Percentiles rank a stretch among this genome's conserved stretches.
Evolutionary conservation across 345 rosid genomes (phyloP).

Genomic region (Populus simonii): DNA sequence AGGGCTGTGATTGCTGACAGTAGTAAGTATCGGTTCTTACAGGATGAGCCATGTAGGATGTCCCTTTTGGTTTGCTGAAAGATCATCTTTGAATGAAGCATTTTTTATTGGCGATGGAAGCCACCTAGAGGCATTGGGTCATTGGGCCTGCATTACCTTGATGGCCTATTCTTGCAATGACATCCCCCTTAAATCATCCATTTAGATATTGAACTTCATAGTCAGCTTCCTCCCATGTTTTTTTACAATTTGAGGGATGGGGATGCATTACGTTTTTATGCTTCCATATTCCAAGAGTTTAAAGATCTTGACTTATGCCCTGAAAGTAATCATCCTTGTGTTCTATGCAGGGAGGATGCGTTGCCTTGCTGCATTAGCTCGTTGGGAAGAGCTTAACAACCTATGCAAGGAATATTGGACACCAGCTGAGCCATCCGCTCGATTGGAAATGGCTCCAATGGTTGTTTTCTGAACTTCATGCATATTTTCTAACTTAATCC

Average conservation of each 20-base stretch:
- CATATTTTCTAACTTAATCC: conserved; percentile 11
- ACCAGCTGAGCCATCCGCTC: conserved; percentile 92
- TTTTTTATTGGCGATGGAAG: neutral
- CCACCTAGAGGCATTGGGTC: neutral
- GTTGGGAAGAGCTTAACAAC: conserved; percentile 96
- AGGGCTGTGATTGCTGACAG: neutral
- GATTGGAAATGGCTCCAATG: conserved; percentile 99
- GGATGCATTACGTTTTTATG: neutral
- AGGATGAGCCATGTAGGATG: neutral
- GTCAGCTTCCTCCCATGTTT: neutral
- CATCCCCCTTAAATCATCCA: neutral
- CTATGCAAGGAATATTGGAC: conserved; percentile 97
- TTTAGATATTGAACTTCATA: neutral
- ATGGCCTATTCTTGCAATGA: neutral
- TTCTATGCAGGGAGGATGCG: conserved; percentile 77
- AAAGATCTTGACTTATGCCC: neutral
- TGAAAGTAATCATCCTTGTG: conserved; percentile 20
- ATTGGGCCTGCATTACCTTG: neutral
- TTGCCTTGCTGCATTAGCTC: conserved; percentile 95
- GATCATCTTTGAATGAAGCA: neutral
- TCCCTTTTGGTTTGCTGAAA: neutral
- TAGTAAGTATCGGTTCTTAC: neutral
- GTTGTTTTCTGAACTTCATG: conserved; percentile 43
- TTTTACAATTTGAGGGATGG: neutral
- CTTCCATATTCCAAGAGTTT: neutral